Conservation (phyloP, 2,329 filamentous ascomycete genomes). For the Epicoccum nigrum region DNA sequence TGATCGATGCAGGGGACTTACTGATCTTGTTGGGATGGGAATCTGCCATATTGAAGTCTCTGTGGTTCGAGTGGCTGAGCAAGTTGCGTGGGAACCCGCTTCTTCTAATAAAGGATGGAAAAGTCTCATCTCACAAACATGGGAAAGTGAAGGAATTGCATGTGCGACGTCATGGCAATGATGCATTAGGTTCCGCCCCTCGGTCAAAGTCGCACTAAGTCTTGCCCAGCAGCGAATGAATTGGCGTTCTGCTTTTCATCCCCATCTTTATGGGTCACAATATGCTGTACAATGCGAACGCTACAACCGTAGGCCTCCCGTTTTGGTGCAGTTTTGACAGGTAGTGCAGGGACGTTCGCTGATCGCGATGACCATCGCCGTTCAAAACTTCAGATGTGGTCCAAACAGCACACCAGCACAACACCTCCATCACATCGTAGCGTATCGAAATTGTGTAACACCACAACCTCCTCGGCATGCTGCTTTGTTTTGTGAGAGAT, state of each 20-base stretch:
- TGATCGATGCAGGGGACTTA: slow-evolving; percentile 10
- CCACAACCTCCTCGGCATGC: not conserved
- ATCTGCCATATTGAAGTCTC: slow-evolving; percentile 15
- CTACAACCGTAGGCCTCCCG: not conserved
- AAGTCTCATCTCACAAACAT: slow-evolving; percentile 6
- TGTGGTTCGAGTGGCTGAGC: not conserved
- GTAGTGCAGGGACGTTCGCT: slow-evolving; percentile 6
- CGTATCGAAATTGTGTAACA: not conserved
- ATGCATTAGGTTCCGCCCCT: slow-evolving; percentile 13
- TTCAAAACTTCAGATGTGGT: slow-evolving; percentile 11
- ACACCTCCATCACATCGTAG: not conserved
- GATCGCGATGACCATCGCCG: slow-evolving; percentile 13
- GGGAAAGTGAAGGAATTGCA: slow-evolving; percentile 31
- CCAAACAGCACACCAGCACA: not conserved
- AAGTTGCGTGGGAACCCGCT: not conserved
- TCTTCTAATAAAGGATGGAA: slow-evolving; percentile 9
- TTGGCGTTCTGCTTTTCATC: not conserved
- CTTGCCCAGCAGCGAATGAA: slow-evolving; percentile 3
- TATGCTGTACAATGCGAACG: not conserved
- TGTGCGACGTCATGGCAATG: slow-evolving; percentile 28
- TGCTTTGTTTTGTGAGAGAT: not conserved
- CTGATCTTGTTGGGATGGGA: slow-evolving; percentile 10
- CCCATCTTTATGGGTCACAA: slow-evolving; percentile 9
- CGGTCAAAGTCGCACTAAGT: slow-evolving; percentile 17
- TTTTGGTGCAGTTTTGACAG: not conserved